A percentile compares a stretch with the other conserved stretches of the same genome.
Conservation (phyloP, 371 early-diverging fungal genomes). For the Syncephalastrum monosporum region DNA sequence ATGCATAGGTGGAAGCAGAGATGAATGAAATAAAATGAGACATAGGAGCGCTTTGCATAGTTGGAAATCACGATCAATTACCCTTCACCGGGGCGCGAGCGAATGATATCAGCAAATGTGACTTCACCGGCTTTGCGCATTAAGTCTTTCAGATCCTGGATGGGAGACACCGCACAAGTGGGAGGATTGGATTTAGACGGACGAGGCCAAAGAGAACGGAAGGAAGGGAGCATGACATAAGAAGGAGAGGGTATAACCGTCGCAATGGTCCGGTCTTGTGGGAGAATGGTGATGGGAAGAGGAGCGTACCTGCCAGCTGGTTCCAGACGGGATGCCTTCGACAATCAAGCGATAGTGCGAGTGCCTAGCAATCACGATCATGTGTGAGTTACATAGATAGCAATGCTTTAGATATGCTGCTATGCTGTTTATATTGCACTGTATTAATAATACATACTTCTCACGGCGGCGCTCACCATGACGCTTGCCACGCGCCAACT, state of each 20-base stretch:
- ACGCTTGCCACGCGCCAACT: slow-evolving; percentile 70
- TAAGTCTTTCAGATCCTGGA: slow-evolving; percentile 94
- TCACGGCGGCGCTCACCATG: slow-evolving; percentile 48
- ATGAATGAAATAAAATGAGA: slow-evolving; percentile 7
- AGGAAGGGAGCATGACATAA: slow-evolving; percentile 14
- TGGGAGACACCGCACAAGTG: slow-evolving; percentile 21
- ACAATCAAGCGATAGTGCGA: slow-evolving; percentile 68
- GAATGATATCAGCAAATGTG: slow-evolving; percentile 87
- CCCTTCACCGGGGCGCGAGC: slow-evolving; percentile 85
- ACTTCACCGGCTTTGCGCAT: slow-evolving; percentile 96
- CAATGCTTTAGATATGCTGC: no score
- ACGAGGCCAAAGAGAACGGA: slow-evolving; percentile 10
- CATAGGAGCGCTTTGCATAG: neutral
- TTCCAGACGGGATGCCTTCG: slow-evolving; percentile 69
- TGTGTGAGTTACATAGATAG: neutral
- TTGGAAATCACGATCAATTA: slow-evolving; percentile 25
- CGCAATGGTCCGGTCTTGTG: slow-evolving; percentile 1
- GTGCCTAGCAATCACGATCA: slow-evolving; percentile 27
- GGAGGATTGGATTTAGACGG: slow-evolving; percentile 15
- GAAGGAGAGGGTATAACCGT: slow-evolving; percentile 14
- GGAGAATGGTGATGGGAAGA: slow-evolving; percentile 18
- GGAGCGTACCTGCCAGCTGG: slow-evolving; percentile 81
- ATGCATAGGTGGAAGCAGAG: neutral
- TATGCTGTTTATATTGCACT: neutral
- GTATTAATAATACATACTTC: slow-evolving; percentile 4